Percentiles rank a stretch among this genome's conserved stretches.
Evolutionary conservation across 228 moss, liverwort and hornwort species (phyloP).

Genomic region (Sphagnum fallax): DNA sequence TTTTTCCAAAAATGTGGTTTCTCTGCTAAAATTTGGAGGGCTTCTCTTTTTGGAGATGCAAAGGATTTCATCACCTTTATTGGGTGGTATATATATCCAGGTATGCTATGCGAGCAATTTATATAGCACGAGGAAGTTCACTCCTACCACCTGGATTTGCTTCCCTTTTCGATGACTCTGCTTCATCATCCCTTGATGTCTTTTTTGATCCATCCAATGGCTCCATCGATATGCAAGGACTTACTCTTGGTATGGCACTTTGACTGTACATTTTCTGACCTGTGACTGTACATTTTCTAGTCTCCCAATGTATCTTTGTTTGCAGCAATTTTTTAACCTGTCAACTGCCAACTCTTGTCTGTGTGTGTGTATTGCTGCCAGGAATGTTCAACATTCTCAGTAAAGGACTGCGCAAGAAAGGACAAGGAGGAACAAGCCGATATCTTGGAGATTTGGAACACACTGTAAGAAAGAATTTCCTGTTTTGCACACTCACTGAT

Average conservation of each 20-base stretch:
- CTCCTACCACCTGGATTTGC: constrained; percentile 93
- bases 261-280: too few species aligned
- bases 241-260: constrained; percentile 59
- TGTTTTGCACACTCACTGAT: neutral
- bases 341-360: neutral
- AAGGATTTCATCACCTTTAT: too few species aligned
- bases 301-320: neutral
- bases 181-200: constrained; percentile 91
- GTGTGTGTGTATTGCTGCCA: constrained; percentile 8
- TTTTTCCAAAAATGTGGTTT: neutral
- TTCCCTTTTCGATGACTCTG: constrained; percentile 95
- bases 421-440: constrained; percentile 83
- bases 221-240: constrained; percentile 88
- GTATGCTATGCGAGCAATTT: constrained; percentile 96
- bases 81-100: constrained; percentile 17
- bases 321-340: neutral
- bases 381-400: constrained; percentile 97
- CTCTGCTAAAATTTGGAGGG: neutral
- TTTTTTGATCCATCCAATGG: constrained; percentile 95
- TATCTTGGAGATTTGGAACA: constrained; percentile 92
- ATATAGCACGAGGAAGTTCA: constrained; percentile 96
- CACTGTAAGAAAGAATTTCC: constrained; percentile 26
- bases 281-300: too few species aligned
- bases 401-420: constrained; percentile 85
- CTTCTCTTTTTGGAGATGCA: too few species aligned